Percentiles rank a stretch among this genome's conserved stretches.
phyloP scores from a whole-genome alignment of 176 grass and related monocot species.

The Thalia dealbata region DNA sequence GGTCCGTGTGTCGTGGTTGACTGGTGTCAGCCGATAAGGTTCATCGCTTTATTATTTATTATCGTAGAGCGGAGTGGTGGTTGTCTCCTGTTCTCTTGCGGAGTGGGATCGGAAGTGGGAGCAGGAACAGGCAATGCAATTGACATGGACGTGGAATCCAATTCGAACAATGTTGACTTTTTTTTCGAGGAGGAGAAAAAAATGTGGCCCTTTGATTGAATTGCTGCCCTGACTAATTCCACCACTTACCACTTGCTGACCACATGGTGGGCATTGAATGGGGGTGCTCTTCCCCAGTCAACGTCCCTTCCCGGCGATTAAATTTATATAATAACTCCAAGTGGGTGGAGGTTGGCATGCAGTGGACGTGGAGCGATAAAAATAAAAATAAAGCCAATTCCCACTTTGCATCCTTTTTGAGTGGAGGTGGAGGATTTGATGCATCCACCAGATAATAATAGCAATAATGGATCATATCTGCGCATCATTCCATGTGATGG shows the following conservation, averaged over 20 bases:
- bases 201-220: background rate
- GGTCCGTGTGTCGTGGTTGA: background rate
- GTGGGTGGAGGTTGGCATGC: background rate
- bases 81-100: background rate
- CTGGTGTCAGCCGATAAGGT: background rate
- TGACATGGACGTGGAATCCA: no score
- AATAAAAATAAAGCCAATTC: background rate
- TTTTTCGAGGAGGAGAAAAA: background rate
- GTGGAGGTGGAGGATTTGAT: background rate
- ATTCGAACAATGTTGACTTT: background rate
- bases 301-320: background rate
- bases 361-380: no score
- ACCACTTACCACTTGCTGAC: background rate
- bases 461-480: no score
- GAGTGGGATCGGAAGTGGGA: background rate
- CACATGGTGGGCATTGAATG: background rate
- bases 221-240: background rate
- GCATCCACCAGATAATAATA: no score
- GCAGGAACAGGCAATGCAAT: background rate
- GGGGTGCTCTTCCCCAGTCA: background rate
- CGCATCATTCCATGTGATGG: no score
- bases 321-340: background rate
- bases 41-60: background rate
- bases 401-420: background rate
- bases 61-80: background rate